Conservation (phyloP, 2,329 filamentous ascomycete genomes). For the Neopestalotiopsis sp. region DNA sequence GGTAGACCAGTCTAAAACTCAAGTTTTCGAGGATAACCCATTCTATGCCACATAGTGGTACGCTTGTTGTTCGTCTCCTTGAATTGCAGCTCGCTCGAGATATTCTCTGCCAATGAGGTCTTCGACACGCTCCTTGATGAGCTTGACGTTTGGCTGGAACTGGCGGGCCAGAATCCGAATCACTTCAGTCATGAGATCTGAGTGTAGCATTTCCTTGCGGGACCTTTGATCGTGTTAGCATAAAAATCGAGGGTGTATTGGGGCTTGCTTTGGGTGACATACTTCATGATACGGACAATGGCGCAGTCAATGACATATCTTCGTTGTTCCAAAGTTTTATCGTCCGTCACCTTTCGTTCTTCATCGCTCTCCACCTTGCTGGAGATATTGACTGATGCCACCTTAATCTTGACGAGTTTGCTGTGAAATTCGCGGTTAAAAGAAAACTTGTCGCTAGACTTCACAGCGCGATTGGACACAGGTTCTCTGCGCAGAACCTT, state of each 20-base stretch:
- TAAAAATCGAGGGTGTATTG: neutral
- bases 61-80: conserved; percentile 66
- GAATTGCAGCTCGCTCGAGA: conserved; percentile 73
- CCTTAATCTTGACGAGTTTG: conserved; percentile 86
- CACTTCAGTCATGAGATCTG: conserved; percentile 73
- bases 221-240: conserved; percentile 56
- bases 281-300: conserved; percentile 87
- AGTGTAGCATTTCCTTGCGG: conserved; percentile 73
- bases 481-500: conserved; percentile 82
- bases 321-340: conserved; percentile 75
- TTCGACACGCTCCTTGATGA: conserved; percentile 84
- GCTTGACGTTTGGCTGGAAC: conserved; percentile 76
- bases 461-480: conserved; percentile 73
- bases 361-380: conserved; percentile 83
- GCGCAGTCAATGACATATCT: conserved; percentile 76
- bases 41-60: conserved; percentile 74
- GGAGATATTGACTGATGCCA: conserved; percentile 78
- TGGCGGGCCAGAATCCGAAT: conserved; percentile 70
- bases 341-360: conserved; percentile 73
- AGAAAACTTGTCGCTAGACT: conserved; percentile 75
- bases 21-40: neutral
- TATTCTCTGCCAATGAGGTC: conserved; percentile 79
- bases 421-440: conserved; percentile 85
- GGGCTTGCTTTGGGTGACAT: conserved; percentile 36
- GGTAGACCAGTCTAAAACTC: neutral